Conservation (phyloP, 2,329 filamentous ascomycete species). For the Sclerotinia sclerotiorum region DNA sequence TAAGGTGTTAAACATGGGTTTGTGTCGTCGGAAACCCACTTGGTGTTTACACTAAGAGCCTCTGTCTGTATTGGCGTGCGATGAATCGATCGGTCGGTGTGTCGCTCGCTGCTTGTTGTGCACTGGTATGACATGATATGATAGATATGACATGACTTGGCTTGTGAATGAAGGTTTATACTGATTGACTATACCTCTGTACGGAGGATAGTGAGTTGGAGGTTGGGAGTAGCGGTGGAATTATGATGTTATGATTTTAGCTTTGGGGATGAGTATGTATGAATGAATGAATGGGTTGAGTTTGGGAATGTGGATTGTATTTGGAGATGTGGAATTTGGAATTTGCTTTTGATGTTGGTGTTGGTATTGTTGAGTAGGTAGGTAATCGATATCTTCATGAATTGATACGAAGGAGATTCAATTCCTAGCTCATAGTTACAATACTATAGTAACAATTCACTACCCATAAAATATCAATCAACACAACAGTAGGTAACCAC, state of each 20-base stretch:
- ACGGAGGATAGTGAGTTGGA: neutral
- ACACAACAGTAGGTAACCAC: no score
- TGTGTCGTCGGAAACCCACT: slow-evolving; percentile 1
- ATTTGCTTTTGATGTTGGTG: no score
- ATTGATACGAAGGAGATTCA: neutral
- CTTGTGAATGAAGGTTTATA: neutral
- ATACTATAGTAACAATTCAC: neutral
- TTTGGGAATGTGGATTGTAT: neutral
- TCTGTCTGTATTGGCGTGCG: slow-evolving; percentile 3
- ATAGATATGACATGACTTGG: neutral
- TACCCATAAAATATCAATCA: neutral
- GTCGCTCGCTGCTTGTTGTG: neutral
- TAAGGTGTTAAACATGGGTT: neutral
- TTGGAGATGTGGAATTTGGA: no score
- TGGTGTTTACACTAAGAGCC: slow-evolving; percentile 9
- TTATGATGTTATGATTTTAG: neutral
- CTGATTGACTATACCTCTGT: no score
- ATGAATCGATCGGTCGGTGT: neutral
- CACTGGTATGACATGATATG: neutral
- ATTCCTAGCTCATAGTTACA: neutral
- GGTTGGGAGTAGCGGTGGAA: slow-evolving; percentile 8
- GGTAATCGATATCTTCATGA: neutral
- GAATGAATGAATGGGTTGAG: neutral
- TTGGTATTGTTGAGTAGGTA: neutral
- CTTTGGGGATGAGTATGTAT: neutral